Evolutionary conservation across 1,284 basidiomycete species (phyloP), one percentile per base, ranked within the genome.

Genomic region (Golubevia pallescens): DNA sequence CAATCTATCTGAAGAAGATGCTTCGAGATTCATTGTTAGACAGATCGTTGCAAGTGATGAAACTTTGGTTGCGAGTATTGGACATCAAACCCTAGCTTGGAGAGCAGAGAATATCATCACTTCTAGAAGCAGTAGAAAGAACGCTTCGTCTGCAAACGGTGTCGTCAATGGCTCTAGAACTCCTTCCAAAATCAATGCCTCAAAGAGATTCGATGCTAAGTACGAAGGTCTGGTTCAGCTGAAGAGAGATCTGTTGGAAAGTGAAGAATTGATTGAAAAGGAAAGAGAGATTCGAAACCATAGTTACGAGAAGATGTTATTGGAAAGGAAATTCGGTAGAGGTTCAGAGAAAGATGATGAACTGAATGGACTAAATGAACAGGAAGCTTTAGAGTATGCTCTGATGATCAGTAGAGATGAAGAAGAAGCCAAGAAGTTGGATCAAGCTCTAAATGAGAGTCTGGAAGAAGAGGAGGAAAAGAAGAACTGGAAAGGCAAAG

Each of bases 341-440:
- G 58, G 70, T 73, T 0, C 86, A 87, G 57, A 86, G 84, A 19
- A 78, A 80, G 13, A 87, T 20, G 88, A 89, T 21, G 86, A 87
- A n/a, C 88, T 94, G 8, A 81, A 77, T n/a, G 93, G 92, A 0
- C 86, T 95, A 57, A 90, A 88, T 70, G 93, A 95, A 77, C 86
- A 87, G 5, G 93, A 93, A 77, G 92, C 92, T 0, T 87, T 95
- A 20, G 92, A 93, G 73, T 94, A 94, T 77, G 89, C 91, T 0
- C 84, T 95, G 62, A 93, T 95, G 92, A 88, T 95, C 65, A 93
- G 92, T 69, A 90, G 92, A 3, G 93, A 95, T 48, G 92, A 94
- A 78, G 90, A 90, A 23, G 87, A 88, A 65, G 80, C 70, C 2
- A 77, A 74, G 42, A 20, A 7, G n/a, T 42, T 56, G 34, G 28